These are phyloP conservation scores for Cornus controversa DNA, from an alignment of 148 eudicot genomes.

Conservation along the genomic window DNA sequence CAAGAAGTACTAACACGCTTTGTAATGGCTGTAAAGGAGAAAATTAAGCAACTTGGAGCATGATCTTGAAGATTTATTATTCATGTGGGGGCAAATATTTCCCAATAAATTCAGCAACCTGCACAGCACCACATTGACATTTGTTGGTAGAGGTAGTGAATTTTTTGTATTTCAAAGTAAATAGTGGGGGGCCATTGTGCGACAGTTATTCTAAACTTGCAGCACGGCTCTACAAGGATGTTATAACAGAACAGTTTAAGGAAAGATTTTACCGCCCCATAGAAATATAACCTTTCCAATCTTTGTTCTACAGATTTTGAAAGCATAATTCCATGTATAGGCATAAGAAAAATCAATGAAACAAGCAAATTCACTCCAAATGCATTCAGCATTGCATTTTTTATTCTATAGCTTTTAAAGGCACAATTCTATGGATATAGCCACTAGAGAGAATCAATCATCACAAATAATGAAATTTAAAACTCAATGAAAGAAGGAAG, in stretches of 20 bases:
- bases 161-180: not conserved
- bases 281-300: no score
- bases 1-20: not conserved
- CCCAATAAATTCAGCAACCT: not conserved
- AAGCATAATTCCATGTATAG: not conserved
- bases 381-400: not conserved
- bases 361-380: not conserved
- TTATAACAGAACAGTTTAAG: not conserved
- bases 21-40: not conserved
- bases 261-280: no score
- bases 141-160: not conserved
- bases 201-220: no score
- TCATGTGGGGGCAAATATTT: not conserved
- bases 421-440: not conserved
- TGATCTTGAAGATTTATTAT: not conserved
- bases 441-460: not conserved
- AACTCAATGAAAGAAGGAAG: not conserved
- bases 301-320: no score
- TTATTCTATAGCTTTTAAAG: not conserved
- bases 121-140: not conserved
- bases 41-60: not conserved
- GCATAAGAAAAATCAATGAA: not conserved
- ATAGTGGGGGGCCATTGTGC: not conserved
- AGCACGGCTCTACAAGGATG: not conserved
- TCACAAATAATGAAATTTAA: not conserved